These are phyloP conservation scores for Chaetomium tenue DNA, from an alignment of 495 filamentous ascomycete species.

Conservation along the genomic window DNA sequence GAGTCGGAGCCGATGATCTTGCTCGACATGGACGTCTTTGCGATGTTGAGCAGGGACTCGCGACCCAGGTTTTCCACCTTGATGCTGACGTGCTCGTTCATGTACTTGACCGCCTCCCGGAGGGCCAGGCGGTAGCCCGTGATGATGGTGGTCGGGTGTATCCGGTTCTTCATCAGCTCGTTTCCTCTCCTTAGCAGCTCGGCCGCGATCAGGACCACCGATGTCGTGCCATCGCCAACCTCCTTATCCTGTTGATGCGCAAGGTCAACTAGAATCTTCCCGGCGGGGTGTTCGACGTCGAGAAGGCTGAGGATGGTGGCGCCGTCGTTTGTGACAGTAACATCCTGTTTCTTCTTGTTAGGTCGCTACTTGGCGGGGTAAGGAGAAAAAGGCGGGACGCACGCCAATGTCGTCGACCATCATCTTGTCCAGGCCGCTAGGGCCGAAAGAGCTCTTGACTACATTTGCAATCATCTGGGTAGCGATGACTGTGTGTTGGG, in stretches of 20 bases:
- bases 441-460: conserved; percentile 97
- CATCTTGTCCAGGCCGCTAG: conserved; percentile 98
- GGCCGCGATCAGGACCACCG: conserved; percentile 93
- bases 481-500: conserved; percentile 66
- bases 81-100: conserved; percentile 95
- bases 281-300: conserved; percentile 95
- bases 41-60: conserved; percentile 89
- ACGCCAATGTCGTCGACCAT: conserved; percentile 99
- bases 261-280: conserved; percentile 96
- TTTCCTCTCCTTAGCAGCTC: conserved; percentile 93
- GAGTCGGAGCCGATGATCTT: conserved; percentile 97
- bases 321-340: conserved; percentile 98
- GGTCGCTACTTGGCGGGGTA: conserved; percentile 18
- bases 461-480: conserved; percentile 98
- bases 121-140: conserved; percentile 95
- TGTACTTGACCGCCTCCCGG: conserved; percentile 95
- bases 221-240: conserved; percentile 96
- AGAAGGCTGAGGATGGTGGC: conserved; percentile 93
- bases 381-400: conserved; percentile 37
- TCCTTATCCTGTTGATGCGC: conserved; percentile 99
- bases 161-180: conserved; percentile 98
- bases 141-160: conserved; percentile 99
- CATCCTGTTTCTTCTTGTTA: conserved; percentile 65
- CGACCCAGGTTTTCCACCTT: conserved; percentile 89
- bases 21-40: conserved; percentile 98